These are phyloP conservation scores for Sanghuangporus weigelae DNA, from an alignment of 1,284 basidiomycete genomes.

Conservation along the genomic window DNA sequence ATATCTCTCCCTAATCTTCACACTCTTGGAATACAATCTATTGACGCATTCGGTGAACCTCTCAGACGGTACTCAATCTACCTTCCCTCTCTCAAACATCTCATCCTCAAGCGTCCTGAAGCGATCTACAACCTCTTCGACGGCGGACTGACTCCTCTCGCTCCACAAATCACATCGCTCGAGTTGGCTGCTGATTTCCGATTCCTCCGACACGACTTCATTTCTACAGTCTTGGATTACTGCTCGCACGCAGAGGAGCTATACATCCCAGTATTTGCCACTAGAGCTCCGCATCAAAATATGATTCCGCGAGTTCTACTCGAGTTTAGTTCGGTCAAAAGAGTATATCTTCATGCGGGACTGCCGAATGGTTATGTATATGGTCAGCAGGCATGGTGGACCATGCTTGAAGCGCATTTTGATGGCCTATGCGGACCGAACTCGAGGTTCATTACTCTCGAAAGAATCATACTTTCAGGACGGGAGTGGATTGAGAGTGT, in stretches of 20 bases:
- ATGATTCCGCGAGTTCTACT: background rate
- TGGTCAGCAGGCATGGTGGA: background rate
- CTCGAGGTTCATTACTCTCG: slow-evolving; percentile 1
- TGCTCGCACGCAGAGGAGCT: slow-evolving; percentile 2
- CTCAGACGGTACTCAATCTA: background rate
- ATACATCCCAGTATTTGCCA: slow-evolving; percentile 7
- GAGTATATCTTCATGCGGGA: slow-evolving; percentile 5
- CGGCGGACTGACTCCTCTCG: background rate
- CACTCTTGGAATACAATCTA: slow-evolving; percentile 4
- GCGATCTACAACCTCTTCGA: slow-evolving; percentile 8
- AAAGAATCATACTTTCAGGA: background rate
- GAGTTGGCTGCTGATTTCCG: background rate
- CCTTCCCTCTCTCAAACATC: slow-evolving; percentile 4
- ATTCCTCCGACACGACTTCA: slow-evolving; percentile 11
- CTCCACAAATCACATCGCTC: background rate
- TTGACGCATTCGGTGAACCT: background rate
- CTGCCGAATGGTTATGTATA: background rate
- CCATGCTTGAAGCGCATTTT: slow-evolving; percentile 1
- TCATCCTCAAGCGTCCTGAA: slow-evolving; percentile 2
- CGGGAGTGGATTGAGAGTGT: slow-evolving; percentile 2
- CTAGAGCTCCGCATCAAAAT: background rate
- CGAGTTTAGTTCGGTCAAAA: background rate
- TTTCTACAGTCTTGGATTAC: background rate
- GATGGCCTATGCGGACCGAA: background rate
- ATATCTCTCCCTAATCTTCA: slow-evolving; percentile 12